Conservation (phyloP, 768 basidiomycete species). For the Cantharellus cinnabarinus region DNA sequence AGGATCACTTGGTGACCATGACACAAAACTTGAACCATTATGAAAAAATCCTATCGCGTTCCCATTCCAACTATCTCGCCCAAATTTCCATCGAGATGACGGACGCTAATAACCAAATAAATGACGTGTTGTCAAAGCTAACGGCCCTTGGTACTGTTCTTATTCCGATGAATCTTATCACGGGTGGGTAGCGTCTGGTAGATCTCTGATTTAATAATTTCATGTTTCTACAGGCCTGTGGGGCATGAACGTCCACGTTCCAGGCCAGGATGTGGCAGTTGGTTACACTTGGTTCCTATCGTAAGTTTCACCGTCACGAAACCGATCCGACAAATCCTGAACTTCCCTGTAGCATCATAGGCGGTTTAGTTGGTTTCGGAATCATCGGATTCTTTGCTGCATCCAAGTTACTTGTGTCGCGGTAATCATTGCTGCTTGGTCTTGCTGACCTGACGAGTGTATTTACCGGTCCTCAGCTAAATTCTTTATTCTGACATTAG, state of each 20-base stretch:
- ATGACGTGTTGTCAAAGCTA: constrained; percentile 91
- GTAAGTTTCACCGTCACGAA: not conserved
- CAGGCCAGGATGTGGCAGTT: constrained; percentile 41
- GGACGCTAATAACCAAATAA: constrained; percentile 99
- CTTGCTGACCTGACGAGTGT: not conserved
- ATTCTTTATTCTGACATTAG: too few species aligned
- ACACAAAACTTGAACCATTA: constrained; percentile 99
- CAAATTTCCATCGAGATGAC: constrained; percentile 99
- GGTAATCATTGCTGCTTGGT: not conserved
- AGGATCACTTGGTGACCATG: constrained; percentile 98
- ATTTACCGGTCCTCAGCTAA: too few species aligned
- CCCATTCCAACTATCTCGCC: constrained; percentile 97
- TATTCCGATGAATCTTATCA: constrained; percentile 92
- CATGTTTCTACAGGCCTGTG: constrained; percentile 41
- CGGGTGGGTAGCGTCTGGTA: constrained; percentile 32
- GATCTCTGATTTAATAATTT: not conserved
- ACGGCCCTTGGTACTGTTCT: constrained; percentile 95
- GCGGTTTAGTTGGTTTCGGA: constrained; percentile 59
- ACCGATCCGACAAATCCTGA: not conserved
- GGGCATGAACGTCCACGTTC: constrained; percentile 99
- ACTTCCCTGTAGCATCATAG: constrained; percentile 39
- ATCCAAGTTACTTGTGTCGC: constrained; percentile 4
- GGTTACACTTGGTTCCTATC: constrained; percentile 16
- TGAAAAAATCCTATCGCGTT: constrained; percentile 96
- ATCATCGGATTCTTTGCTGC: constrained; percentile 28